Evolutionary conservation across 148 eudicot species (phyloP), one percentile per base, ranked within the genome.

Genomic region (Silene conica): DNA sequence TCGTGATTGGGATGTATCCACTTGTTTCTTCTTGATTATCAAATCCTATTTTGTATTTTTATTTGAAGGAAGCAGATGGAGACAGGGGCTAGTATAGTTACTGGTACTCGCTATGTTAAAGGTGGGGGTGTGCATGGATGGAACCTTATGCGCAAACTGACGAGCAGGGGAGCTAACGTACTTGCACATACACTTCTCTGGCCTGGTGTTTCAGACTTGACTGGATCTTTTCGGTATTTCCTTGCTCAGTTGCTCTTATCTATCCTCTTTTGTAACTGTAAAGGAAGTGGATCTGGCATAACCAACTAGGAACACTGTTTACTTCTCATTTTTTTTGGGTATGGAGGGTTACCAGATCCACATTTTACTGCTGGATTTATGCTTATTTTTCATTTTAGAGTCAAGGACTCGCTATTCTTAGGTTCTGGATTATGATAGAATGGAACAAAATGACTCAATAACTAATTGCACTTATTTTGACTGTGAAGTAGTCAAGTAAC

Each of bases 121-220:
- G 90, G 93, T 69, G 98, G 98, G 67, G 98, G 98, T 70, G 97
- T 95, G 38, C 98, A 95, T 72, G 98, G 98, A 31, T 95, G 98
- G 98, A 94, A 87, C 79, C 89, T 94, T 34, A 88, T 90, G 98
- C 97, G 97, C 74, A 95, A 95, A 79, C 81, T 95, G 81, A 95
- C 97, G 9, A 95, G 99, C 84, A 86, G 99, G 64, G 98, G 97
- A 79, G 97, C 99, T 13, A 95, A 95, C 82, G 99, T 92, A 63
- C 95, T 95, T 80, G 99, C 99, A 46, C 94, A 92, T 3, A 95
- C 97, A 55, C 82, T 95, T 79, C 97, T 95, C 65, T 92, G 97
- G 99, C 99, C 99, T 1, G 97, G 97, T 78, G 99, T 90, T 73
- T 95, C 99, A n/a, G 99, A 95, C 83, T 86, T 95, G 78, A 95